Percentiles rank a stretch among this genome's conserved stretches.
Evolutionary conservation across 2,329 filamentous ascomycete genomes (phyloP).

Genomic region (Trichoderma arundinaceum): DNA sequence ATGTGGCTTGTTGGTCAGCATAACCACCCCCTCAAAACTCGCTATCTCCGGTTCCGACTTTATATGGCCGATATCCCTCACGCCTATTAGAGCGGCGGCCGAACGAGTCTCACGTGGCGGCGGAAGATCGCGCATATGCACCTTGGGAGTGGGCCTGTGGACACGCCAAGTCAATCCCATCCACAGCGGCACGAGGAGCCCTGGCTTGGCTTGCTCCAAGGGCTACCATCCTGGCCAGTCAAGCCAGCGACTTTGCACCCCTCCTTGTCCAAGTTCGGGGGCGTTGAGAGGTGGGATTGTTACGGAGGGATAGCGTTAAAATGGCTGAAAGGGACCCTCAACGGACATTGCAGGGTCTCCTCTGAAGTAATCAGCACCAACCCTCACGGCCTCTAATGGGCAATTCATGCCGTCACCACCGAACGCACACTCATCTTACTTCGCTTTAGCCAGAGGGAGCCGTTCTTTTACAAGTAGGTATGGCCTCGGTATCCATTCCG

Average conservation of each 20-base stretch:
- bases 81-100: constrained; percentile 29
- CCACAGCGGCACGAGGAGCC: constrained; percentile 42
- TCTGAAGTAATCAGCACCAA: neutral
- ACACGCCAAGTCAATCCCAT: constrained; percentile 30
- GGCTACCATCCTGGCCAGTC: constrained; percentile 35
- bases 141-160: constrained; percentile 26
- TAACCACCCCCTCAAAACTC: constrained; percentile 7
- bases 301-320: constrained; percentile 17
- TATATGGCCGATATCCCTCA: constrained; percentile 29
- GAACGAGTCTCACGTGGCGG: constrained; percentile 42
- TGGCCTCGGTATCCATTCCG: constrained; percentile 24
- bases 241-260: constrained; percentile 35
- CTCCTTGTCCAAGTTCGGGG: constrained; percentile 19
- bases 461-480: neutral
- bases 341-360: constrained; percentile 24
- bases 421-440: neutral
- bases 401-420: constrained; percentile 23
- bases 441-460: neutral
- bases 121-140: constrained; percentile 45
- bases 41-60: constrained; percentile 31
- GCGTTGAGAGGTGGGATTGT: constrained; percentile 12
- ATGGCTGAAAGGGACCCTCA: constrained; percentile 13
- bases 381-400: neutral
- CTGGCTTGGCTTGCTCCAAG: constrained; percentile 35
- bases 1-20: constrained; percentile 26